phyloP scores from a whole-genome alignment of 208 protist genomes.

The Acanthamoeba triangularis region DNA sequence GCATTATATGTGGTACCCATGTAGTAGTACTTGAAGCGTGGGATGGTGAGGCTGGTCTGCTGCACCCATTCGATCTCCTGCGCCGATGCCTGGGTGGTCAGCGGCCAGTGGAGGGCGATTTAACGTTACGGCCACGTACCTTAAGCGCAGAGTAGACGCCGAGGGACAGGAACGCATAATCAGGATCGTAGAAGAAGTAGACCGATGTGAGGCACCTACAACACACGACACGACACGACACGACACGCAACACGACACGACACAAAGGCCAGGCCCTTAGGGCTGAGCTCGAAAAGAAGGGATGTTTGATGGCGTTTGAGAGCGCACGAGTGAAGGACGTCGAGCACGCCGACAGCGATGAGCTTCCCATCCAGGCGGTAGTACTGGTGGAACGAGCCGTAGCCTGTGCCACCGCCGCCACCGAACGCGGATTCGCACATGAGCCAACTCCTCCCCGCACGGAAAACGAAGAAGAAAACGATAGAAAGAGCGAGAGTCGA shows the following conservation, averaged over 20 bases:
- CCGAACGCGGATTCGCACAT: background rate
- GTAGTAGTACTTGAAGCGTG: slow-evolving; percentile 88
- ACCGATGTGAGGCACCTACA: slow-evolving; percentile 87
- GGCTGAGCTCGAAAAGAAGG: slow-evolving; percentile 61
- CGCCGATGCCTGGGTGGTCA: background rate
- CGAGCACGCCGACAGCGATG: slow-evolving; percentile 89
- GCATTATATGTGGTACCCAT: slow-evolving; percentile 46
- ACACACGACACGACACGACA: background rate
- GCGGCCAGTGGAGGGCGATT: background rate
- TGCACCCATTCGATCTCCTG: slow-evolving; percentile 81
- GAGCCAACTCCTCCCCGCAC: background rate
- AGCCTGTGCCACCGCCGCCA: background rate
- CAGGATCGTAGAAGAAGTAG: slow-evolving; percentile 92
- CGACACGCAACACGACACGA: background rate
- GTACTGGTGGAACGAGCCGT: slow-evolving; percentile 50
- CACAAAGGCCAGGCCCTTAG: too few relatives aligned
- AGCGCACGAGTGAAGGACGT: slow-evolving; percentile 76
- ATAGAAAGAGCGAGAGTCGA: background rate
- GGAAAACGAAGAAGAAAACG: background rate
- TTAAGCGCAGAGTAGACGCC: slow-evolving; percentile 76
- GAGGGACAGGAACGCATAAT: slow-evolving; percentile 56
- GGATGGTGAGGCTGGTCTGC: background rate
- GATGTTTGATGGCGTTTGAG: background rate
- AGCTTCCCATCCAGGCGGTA: slow-evolving; percentile 87
- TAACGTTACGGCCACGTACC: background rate